These are phyloP conservation scores for Hypoxylon sp. DNA, from an alignment of 2,329 filamentous ascomycete species.

Conservation along the genomic window DNA sequence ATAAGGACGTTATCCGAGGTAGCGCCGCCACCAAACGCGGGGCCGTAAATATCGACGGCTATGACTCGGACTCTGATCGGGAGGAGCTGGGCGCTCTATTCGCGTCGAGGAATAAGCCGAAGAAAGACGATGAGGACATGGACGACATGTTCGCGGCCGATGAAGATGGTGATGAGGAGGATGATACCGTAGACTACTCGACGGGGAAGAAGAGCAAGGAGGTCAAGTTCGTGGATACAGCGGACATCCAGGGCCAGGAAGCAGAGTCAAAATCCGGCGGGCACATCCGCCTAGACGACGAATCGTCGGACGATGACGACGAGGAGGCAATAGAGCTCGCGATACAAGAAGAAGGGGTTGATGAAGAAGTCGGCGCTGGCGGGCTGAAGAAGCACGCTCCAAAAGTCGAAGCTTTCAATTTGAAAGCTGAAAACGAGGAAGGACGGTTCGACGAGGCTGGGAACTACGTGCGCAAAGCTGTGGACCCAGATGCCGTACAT, in stretches of 20 bases:
- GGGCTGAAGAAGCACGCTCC: conserved; percentile 94
- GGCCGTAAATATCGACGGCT: conserved; percentile 95
- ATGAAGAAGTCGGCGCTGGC: conserved; percentile 91
- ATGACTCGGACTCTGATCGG: conserved; percentile 93
- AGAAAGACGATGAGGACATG: conserved; percentile 72
- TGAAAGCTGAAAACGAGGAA: conserved; percentile 90
- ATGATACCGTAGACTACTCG: conserved; percentile 65
- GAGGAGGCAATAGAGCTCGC: conserved; percentile 82
- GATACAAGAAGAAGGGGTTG: conserved; percentile 80
- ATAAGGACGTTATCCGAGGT: conserved; percentile 93
- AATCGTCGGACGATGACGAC: conserved; percentile 69
- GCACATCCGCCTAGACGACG: conserved; percentile 73
- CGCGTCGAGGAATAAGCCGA: conserved; percentile 48
- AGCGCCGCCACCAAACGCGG: conserved; percentile 85
- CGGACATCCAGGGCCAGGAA: conserved; percentile 84
- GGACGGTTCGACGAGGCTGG: conserved; percentile 91
- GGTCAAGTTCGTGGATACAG: conserved; percentile 71
- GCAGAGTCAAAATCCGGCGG: conserved; percentile 80
- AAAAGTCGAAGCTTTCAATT: conserved; percentile 96
- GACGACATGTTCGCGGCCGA: conserved; percentile 89
- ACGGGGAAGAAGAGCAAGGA: conserved; percentile 73
- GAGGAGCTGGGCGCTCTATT: conserved; percentile 67
- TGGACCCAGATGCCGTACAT: conserved; percentile 89
- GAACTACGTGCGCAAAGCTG: conserved; percentile 91
- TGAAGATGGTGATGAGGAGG: conserved; percentile 70